Evolutionary conservation across 495 filamentous ascomycete species (phyloP).

Genomic region (Tuber magnatum): DNA sequence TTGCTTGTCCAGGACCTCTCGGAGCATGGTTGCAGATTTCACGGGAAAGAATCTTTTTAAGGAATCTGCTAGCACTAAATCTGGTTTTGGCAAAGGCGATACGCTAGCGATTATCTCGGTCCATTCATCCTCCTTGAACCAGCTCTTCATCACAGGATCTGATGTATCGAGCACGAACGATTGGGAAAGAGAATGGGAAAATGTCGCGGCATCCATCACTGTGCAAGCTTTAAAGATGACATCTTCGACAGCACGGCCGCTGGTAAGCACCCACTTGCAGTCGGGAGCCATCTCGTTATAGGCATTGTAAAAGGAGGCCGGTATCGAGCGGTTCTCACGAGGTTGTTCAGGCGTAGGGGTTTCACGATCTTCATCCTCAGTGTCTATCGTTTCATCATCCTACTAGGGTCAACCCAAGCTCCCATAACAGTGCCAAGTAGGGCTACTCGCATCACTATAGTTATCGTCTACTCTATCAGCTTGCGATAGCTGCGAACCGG

Average conservation of each 20-base stretch:
- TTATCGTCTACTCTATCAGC: neutral
- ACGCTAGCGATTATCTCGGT: slow-evolving; percentile 13
- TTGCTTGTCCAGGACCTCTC: slow-evolving; percentile 13
- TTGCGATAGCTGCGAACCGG: slow-evolving; percentile 3
- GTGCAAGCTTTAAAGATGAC: slow-evolving; percentile 18
- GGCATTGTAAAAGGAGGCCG: slow-evolving; percentile 16
- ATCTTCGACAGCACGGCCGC: slow-evolving; percentile 23
- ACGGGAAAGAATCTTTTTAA: slow-evolving; percentile 24
- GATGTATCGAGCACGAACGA: slow-evolving; percentile 29
- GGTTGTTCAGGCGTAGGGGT: neutral
- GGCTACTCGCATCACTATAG: neutral
- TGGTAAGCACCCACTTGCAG: slow-evolving; percentile 25
- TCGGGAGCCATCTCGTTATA: slow-evolving; percentile 18
- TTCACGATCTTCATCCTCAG: neutral
- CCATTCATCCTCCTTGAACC: slow-evolving; percentile 23
- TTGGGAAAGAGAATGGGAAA: slow-evolving; percentile 23
- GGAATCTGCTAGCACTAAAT: slow-evolving; percentile 20
- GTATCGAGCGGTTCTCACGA: slow-evolving; percentile 9
- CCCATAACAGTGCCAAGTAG: neutral
- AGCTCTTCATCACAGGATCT: slow-evolving; percentile 11
- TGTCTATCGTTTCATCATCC: slow-evolving; percentile 2
- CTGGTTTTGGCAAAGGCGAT: slow-evolving; percentile 20
- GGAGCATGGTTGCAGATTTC: slow-evolving; percentile 15
- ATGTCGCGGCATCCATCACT: slow-evolving; percentile 20
- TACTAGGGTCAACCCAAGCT: neutral